Conservation (phyloP, 2,329 filamentous ascomycete species). For the Lecanicillium sp. region DNA sequence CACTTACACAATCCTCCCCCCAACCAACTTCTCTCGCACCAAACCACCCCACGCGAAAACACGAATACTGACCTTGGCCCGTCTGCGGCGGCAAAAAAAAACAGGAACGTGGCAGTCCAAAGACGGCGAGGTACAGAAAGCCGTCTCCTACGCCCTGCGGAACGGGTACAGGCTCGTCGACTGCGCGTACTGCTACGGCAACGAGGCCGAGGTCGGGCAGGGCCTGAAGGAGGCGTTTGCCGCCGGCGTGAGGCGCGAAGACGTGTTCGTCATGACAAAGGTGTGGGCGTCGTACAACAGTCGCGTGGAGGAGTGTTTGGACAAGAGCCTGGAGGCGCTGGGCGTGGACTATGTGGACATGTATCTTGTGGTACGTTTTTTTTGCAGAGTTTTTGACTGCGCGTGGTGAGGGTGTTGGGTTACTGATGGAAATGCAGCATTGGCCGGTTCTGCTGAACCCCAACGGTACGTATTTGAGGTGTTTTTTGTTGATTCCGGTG, state of each 20-base stretch:
- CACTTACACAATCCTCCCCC: constrained; percentile 7
- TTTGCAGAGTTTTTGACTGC: no score
- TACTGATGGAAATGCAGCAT: constrained; percentile 45
- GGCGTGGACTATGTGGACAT: constrained; percentile 78
- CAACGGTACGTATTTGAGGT: constrained; percentile 41
- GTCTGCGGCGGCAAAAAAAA: no score
- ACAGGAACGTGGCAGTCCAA: constrained; percentile 60
- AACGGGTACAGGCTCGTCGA: constrained; percentile 58
- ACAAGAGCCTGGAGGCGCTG: constrained; percentile 66
- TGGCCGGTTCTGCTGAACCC: constrained; percentile 81
- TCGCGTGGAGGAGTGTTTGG: constrained; percentile 61
- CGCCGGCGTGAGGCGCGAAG: constrained; percentile 65
- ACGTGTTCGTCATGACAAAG: constrained; percentile 81
- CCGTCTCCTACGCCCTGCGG: constrained; percentile 54
- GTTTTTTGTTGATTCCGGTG: background rate
- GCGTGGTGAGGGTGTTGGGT: no score
- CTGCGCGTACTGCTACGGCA: constrained; percentile 70
- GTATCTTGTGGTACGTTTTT: constrained; percentile 58
- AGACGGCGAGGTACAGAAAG: constrained; percentile 51
- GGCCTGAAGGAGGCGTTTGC: constrained; percentile 68
- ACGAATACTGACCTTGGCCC: constrained; percentile 15
- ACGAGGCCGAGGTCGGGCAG: constrained; percentile 77
- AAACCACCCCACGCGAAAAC: no score
- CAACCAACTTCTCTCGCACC: constrained; percentile 10
- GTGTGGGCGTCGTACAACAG: constrained; percentile 77